A percentile compares a stretch with the other conserved stretches of the same genome.
phyloP scores from a whole-genome alignment of 805 yeast genomes.

The Lachancea fermentati region DNA sequence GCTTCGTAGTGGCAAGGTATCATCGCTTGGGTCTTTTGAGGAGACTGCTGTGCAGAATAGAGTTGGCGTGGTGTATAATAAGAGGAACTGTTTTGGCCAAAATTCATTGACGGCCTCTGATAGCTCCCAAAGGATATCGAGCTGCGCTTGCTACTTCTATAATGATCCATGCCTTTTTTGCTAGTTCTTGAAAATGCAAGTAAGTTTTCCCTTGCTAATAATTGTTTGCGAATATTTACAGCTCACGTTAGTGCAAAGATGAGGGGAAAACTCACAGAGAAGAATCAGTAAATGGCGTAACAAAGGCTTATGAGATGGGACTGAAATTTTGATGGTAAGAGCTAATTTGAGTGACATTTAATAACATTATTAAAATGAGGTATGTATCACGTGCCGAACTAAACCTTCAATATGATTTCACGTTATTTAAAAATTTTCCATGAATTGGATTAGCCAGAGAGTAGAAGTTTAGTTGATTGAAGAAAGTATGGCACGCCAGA shows the following conservation, averaged over 20 bases:
- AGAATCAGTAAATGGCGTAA: no score
- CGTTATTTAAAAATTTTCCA: neutral
- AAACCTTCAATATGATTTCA: neutral
- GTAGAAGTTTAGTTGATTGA: neutral
- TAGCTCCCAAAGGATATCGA: slow-evolving; percentile 28
- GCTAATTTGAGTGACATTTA: no score
- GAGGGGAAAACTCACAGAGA: no score
- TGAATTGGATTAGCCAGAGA: neutral
- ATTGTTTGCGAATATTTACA: no score
- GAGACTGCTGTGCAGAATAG: slow-evolving; percentile 6
- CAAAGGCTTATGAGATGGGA: no score
- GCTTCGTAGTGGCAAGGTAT: slow-evolving; percentile 26
- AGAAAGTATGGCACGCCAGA: slow-evolving; percentile 72
- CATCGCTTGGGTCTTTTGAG: slow-evolving; percentile 4
- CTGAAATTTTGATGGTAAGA: no score
- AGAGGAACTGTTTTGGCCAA: slow-evolving; percentile 5
- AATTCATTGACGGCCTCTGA: slow-evolving; percentile 12
- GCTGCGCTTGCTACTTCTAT: slow-evolving; percentile 26
- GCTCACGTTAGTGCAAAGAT: no score
- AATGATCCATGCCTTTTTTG: slow-evolving; percentile 7
- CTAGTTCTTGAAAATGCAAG: neutral
- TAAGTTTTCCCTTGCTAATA: neutral
- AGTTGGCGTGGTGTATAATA: slow-evolving; percentile 8
- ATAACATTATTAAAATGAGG: no score
- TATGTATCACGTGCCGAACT: no score